Conservation (phyloP, 163 green algal genomes). For the Chloroidium sp. region DNA sequence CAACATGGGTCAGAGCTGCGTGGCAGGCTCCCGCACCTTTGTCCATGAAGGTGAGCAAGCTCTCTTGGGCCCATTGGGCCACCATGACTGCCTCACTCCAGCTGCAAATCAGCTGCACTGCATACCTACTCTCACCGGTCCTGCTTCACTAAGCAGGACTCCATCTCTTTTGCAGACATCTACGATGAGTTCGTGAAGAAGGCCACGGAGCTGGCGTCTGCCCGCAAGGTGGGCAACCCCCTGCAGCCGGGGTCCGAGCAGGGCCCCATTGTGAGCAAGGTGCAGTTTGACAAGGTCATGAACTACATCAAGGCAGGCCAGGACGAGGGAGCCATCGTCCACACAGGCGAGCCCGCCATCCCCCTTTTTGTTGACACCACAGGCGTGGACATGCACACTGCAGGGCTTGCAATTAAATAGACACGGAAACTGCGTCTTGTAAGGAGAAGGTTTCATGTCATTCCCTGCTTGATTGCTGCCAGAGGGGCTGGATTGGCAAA, state of each 20-base stretch:
- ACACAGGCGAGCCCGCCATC: constrained; percentile 4
- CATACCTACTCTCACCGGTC: too few relatives aligned
- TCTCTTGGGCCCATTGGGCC: too few relatives aligned
- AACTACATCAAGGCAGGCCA: constrained; percentile 49
- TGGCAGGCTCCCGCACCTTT: constrained; percentile 44
- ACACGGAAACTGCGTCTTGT: too few relatives aligned
- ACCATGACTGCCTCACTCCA: too few relatives aligned
- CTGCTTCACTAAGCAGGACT: too few relatives aligned
- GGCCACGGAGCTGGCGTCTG: constrained; percentile 25
- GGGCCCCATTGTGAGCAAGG: constrained; percentile 45
- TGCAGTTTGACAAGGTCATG: constrained; percentile 63
- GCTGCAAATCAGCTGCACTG: too few relatives aligned
- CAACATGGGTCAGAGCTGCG: constrained; percentile 39
- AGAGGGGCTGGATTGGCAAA: too few relatives aligned
- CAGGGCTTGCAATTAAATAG: too few relatives aligned
- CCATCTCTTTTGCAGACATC: constrained; percentile 11
- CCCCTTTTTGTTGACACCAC: too few relatives aligned
- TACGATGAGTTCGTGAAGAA: constrained; percentile 64
- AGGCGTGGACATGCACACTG: too few relatives aligned
- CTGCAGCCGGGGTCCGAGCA: constrained; percentile 45
- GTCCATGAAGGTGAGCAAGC: constrained; percentile 35
- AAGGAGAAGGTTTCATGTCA: too few relatives aligned
- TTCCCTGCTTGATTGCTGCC: too few relatives aligned
- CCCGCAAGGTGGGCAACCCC: constrained; percentile 57
- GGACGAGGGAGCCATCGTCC: constrained; percentile 31